Evolutionary conservation across 306 rosid genomes (phyloP).

Genomic region (Vigna trinervia): DNA sequence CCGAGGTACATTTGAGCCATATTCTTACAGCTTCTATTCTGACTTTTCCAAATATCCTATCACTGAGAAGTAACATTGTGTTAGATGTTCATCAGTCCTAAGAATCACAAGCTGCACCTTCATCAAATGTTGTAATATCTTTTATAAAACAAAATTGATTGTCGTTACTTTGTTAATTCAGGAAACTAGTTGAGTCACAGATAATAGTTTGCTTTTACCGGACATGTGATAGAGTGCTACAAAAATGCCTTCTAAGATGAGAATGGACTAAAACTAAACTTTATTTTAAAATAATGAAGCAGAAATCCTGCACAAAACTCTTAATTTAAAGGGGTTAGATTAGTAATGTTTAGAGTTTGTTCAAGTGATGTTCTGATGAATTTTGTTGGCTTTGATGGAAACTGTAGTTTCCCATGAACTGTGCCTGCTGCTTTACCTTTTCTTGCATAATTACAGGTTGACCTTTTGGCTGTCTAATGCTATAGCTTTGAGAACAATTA

Average conservation of each 20-base stretch:
- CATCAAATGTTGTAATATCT: neutral
- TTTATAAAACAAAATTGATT: neutral
- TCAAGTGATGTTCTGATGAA: slow-evolving; percentile 36
- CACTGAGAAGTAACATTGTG: slow-evolving; percentile 25
- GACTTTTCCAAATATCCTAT: neutral
- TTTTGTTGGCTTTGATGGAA: slow-evolving; percentile 20
- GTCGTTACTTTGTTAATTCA: neutral
- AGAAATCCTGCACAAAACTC: slow-evolving; percentile 18
- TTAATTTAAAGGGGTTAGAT: slow-evolving; percentile 10
- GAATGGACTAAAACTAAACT: slow-evolving; percentile 6
- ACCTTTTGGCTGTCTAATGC: slow-evolving; percentile 86
- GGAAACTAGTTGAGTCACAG: neutral
- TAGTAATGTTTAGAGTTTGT: slow-evolving; percentile 26
- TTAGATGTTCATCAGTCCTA: slow-evolving; percentile 3
- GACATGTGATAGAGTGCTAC: neutral
- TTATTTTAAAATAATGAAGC: slow-evolving; percentile 18
- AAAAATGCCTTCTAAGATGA: slow-evolving; percentile 18
- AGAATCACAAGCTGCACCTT: slow-evolving; percentile 9
- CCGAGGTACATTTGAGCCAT: slow-evolving; percentile 63
- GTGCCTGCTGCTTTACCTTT: slow-evolving; percentile 31
- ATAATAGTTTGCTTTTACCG: neutral
- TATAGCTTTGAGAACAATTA: slow-evolving; percentile 66
- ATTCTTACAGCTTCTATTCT: slow-evolving; percentile 22
- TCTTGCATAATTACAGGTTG: slow-evolving; percentile 57
- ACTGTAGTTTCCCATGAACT: slow-evolving; percentile 16